A percentile compares a stretch with the other conserved stretches of the same genome.
Evolutionary conservation across 768 basidiomycete species (phyloP).

Genomic region (Tricholoma terreum): DNA sequence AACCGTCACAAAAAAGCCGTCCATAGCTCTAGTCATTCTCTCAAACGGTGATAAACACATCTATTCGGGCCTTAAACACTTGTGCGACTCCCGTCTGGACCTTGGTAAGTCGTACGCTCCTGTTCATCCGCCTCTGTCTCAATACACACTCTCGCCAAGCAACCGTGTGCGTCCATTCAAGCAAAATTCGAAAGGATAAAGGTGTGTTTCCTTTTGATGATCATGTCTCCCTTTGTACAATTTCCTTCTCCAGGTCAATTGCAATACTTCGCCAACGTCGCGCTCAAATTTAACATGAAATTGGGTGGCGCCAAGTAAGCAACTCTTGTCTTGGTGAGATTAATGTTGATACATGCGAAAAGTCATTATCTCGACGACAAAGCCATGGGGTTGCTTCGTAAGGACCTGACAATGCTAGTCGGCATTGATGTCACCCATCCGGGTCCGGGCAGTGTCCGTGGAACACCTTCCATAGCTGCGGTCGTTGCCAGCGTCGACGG

Average conservation of each 20-base stretch:
- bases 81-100: constrained; percentile 66
- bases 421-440: constrained; percentile 86
- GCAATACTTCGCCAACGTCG: constrained; percentile 78
- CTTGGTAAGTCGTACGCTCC: constrained; percentile 34
- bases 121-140: neutral
- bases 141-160: constrained; percentile 27
- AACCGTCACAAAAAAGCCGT: constrained; percentile 44
- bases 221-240: constrained; percentile 15
- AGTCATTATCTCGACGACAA: constrained; percentile 47
- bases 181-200: constrained; percentile 66
- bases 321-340: neutral
- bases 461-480: constrained; percentile 80
- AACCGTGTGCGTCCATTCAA: constrained; percentile 71
- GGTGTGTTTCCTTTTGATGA: constrained; percentile 37
- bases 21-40: constrained; percentile 62
- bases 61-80: constrained; percentile 72
- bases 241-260: constrained; percentile 45
- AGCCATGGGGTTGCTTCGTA: constrained; percentile 58
- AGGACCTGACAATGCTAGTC: constrained; percentile 71
- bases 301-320: constrained; percentile 74
- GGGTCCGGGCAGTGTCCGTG: constrained; percentile 67
- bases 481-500: constrained; percentile 76
- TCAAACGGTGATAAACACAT: constrained; percentile 70
- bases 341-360: constrained; percentile 1
- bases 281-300: constrained; percentile 82